phyloP scores from a whole-genome alignment of 805 yeast genomes.

The Kregervanrija delftensis region DNA sequence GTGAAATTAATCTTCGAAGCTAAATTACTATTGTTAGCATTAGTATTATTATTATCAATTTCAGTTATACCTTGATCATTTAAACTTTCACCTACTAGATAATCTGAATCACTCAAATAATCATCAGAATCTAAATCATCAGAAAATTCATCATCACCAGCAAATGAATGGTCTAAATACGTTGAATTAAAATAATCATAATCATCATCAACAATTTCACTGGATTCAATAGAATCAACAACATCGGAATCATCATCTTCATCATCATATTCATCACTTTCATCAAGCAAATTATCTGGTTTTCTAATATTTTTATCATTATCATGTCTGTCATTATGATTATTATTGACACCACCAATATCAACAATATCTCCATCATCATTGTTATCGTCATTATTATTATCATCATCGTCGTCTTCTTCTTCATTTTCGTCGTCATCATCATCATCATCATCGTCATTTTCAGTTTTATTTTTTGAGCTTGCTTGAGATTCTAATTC shows the following conservation, averaged over 20 bases:
- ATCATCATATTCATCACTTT: constrained; percentile 5
- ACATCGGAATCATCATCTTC: constrained; percentile 8
- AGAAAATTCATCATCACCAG: constrained; percentile 5
- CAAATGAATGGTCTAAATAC: constrained; percentile 6
- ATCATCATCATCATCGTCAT: neutral
- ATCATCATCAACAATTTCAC: constrained; percentile 21
- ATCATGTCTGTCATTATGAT: neutral
- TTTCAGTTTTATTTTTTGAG: neutral
- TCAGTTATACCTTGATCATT: constrained; percentile 4
- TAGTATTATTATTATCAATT: neutral
- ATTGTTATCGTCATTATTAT: neutral
- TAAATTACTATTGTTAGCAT: neutral
- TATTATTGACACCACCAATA: neutral
- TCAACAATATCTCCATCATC: neutral
- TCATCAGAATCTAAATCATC: constrained; percentile 25
- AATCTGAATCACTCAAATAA: constrained; percentile 21
- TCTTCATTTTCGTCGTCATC: neutral
- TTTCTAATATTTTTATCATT: neutral
- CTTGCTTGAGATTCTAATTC: too few species aligned
- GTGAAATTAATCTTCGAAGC: constrained; percentile 16
- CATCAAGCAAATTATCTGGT: neutral
- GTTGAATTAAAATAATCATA: constrained; percentile 11
- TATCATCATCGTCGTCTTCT: neutral
- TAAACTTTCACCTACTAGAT: constrained; percentile 15
- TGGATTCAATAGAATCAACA: constrained; percentile 19